Evolutionary conservation across 139 green algal species (phyloP), one percentile per base, ranked within the genome.

Genomic region (Bryopsis sp.): DNA sequence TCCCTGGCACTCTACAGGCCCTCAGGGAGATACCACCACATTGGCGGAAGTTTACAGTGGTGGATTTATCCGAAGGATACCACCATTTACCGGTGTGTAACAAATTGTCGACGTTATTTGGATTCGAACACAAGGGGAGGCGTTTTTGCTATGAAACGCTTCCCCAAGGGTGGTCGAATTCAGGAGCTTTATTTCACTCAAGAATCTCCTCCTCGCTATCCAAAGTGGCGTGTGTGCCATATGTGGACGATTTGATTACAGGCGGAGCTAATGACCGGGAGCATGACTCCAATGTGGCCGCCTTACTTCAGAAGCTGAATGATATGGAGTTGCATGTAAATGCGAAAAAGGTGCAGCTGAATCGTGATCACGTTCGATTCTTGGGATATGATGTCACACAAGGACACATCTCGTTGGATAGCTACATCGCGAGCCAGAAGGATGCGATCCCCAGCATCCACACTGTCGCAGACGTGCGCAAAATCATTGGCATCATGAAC

Each of bases 231-330:
- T 31, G 32, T 32, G 4, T 65, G 19, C 43, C 58, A 3, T 65
- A 65, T 26, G n/a, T 65, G 39, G 58, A 65, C 24, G 58, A 65
- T 39, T 47, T 65, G 4, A 24, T 65, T 46, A 33, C 43, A n/a
- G 58, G 58, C 8, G 58, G 58, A 26, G 24, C 28, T 4, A 46
- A 7, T 65, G 28, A 46, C 8, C 6, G 4, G 58, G 28, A 65
- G 43, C 58, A 65, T 39, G 58, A 65, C 31, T 11, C 28, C 4
- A 15, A 26, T 35, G 8, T 65, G 31, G 3, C 22, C 8, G 58
- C 26, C 8, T 7, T 65, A 47, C 28, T 65, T 7, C 26, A 39
- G 28, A 33, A 47, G 22, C 43, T 65, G n/a, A 3, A 22, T 7
- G 8, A 7, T 43, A 47, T 47, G 6, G 58, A 33, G 4, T 65